Evolutionary conservation across 768 basidiomycete species (phyloP), one percentile per base, ranked within the genome.

Genomic region (Calocybe indica): DNA sequence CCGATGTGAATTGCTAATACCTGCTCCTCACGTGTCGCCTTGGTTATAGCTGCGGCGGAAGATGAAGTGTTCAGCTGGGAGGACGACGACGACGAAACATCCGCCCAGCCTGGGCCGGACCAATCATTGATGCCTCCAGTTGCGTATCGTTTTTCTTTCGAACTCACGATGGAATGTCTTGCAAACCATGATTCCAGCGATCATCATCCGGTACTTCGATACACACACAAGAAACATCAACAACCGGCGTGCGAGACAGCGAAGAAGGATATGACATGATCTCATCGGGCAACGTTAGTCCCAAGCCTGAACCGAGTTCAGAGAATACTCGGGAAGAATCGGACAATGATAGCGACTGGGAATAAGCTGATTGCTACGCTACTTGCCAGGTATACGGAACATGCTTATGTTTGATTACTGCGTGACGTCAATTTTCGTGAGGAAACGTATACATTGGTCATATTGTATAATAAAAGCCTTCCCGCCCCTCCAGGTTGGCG

Each of bases 1-100:
- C 5, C 35, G 29, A n/a, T 43, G 22, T 13, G 40, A 32, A 43
- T 30, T 7, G 46, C 45, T 30, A 14, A 15, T 14, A 15, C 36
- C 32, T 7, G 1, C 37, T 8, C 42, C 9, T 8, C 39, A 37
- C 38, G 43, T 50, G 43, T 41, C 34, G 28, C 2, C 33, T 45
- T 9, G 35, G n/a, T 14, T 13, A 11, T 52, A 83, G 81, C 75
- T n/a, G 71, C 82, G 3, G 63, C 71, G 6, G 80, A 85, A 48
- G 92, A 95, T 39, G 92, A 94, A 32, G 85, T 90, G 49, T 92
- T 95, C 64, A 87, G 80, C 57, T 95, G 92, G 92, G 92, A 93
- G 60, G 90, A 90, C 50, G 91, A 92, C 43, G 91, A 93, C n/a
- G 89, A 91, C n/a, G 85, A 87, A 43, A 48, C 58, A 1, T 29